Evolutionary conservation across 1,139 yeast species (phyloP).

Genomic region (Kodamaea alishanica): DNA sequence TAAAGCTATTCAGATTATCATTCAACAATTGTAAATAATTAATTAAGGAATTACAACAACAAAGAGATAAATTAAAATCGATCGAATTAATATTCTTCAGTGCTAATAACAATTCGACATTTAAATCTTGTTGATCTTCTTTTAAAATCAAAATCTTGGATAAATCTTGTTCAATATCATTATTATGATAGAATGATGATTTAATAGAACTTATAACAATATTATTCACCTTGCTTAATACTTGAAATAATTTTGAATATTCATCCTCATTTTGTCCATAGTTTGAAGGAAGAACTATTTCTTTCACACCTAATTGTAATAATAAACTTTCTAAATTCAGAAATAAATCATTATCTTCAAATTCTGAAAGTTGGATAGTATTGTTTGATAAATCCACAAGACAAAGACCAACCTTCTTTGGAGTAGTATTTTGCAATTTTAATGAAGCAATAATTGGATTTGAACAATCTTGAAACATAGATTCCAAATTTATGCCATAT

Average conservation of each 20-base stretch:
- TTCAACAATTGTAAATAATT: constrained; percentile 60
- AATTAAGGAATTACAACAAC: constrained; percentile 61
- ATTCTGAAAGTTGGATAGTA: constrained; percentile 70
- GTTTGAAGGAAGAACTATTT: constrained; percentile 60
- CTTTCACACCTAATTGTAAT: constrained; percentile 87
- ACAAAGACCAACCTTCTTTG: constrained; percentile 67
- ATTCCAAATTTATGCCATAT: constrained; percentile 61
- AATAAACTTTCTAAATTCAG: constrained; percentile 82
- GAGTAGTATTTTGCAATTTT: constrained; percentile 45
- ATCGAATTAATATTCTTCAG: constrained; percentile 50
- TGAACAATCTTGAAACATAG: constrained; percentile 54
- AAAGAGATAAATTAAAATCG: constrained; percentile 32
- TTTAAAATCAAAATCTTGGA: constrained; percentile 51
- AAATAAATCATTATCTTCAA: constrained; percentile 80
- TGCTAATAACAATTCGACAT: constrained; percentile 53
- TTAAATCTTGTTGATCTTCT: constrained; percentile 26
- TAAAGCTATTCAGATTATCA: constrained; percentile 46
- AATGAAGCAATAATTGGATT: constrained; percentile 76
- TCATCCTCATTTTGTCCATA: constrained; percentile 33
- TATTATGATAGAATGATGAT: constrained; percentile 51
- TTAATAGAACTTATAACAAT: constrained; percentile 63
- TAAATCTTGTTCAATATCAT: constrained; percentile 73
- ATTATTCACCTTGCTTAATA: constrained; percentile 68
- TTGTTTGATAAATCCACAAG: constrained; percentile 72
- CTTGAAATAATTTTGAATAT: constrained; percentile 53